Evolutionary conservation across 2,329 filamentous ascomycete species (phyloP), one percentile per base, ranked within the genome.

Genomic region (Cylindrodendrum hubeiense): DNA sequence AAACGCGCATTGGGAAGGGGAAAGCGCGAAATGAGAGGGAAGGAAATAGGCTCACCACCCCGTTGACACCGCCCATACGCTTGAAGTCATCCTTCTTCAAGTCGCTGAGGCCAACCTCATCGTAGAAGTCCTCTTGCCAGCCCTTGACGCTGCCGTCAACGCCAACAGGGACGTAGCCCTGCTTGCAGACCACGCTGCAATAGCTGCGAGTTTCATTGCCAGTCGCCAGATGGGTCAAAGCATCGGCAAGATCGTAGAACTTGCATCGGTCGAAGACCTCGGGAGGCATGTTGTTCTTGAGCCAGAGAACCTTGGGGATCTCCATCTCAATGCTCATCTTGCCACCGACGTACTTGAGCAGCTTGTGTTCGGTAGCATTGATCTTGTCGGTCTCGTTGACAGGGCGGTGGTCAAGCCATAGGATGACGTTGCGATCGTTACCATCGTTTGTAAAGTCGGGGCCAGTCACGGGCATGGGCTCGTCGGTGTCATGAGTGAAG

Each of bases 281-380:
- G 60, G 92, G 87, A 3, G 96, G 92, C 96, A 99, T 98, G 82
- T 98, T 89, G 81, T 97, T 97, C 87, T 98, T 98, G 77, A 99
- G 87, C 96, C 96, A 99, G 63, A 98, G 86, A 1, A 98, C 93
- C 83, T 99, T 99, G 69, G 96, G 96, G 60, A 99, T 97, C 80
- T 99, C 96, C 96, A 99, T 99, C 85, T 99, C 96, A 70, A 98
- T 95, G 78, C 94, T 97, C 96, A 99, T 99, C 79, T 92, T 95
- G 68, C 96, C 96, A 72, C 96, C 96, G 19, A 99, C 96, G 77
- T 99, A 99, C 76, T 94, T 92, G 64, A 99, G 89, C 58, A 99
- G 85, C 79, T 97, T 96, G 84, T 99, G 96, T 57, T 91, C 87
- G 3, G 96, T 98, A 59, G 90, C 89, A 79, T 99, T 99, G 83